phyloP scores from a whole-genome alignment of 2,329 filamentous ascomycete genomes.

The Phaeophleospora eucalypticola region DNA sequence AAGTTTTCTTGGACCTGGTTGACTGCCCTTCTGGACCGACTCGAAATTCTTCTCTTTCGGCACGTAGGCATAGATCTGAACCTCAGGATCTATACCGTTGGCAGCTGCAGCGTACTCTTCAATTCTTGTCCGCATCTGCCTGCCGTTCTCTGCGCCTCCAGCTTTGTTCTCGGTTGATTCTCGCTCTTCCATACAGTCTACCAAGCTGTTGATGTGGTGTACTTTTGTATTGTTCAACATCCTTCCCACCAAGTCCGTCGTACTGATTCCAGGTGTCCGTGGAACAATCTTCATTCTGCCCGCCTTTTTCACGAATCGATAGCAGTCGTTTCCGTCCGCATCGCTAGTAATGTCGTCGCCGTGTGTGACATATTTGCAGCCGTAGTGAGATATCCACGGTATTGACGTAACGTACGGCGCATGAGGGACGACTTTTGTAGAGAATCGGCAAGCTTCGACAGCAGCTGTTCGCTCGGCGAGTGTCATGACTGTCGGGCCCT shows the following conservation, averaged over 20 bases:
- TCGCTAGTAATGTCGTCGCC: constrained; percentile 97
- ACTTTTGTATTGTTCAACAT: constrained; percentile 95
- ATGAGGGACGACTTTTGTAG: constrained; percentile 73
- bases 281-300: constrained; percentile 95
- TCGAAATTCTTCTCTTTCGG: constrained; percentile 26
- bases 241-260: constrained; percentile 93
- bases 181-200: constrained; percentile 46
- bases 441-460: constrained; percentile 93
- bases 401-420: constrained; percentile 94
- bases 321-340: constrained; percentile 89
- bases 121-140: constrained; percentile 72
- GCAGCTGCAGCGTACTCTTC: constrained; percentile 83
- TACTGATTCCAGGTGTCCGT: constrained; percentile 92
- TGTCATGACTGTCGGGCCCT: constrained; percentile 96
- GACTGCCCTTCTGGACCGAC: constrained; percentile 66
- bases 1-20: constrained; percentile 70
- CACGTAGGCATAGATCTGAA: constrained; percentile 79
- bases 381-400: constrained; percentile 91
- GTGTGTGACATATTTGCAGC: constrained; percentile 92
- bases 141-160: constrained; percentile 61
- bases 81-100: constrained; percentile 71
- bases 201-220: constrained; percentile 76
- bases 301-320: constrained; percentile 93
- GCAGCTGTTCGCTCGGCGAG: constrained; percentile 86
- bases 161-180: constrained; percentile 67